These are phyloP conservation scores for Botrytis cinerea DNA, from an alignment of 2,329 filamentous ascomycete species.

Conservation along the genomic window DNA sequence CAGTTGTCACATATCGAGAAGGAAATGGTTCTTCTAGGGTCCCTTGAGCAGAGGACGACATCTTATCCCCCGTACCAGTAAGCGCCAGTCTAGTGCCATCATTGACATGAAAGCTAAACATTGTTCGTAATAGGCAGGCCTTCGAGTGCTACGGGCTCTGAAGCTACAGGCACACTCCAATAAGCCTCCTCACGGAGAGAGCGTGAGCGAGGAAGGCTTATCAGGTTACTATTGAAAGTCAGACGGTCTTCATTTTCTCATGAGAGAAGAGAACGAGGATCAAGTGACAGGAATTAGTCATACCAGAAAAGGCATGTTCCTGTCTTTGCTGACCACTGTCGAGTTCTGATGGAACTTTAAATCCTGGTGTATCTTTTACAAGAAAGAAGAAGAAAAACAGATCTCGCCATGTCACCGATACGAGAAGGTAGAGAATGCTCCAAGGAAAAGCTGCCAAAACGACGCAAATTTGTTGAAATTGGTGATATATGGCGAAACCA, in stretches of 20 bases:
- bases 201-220: not conserved
- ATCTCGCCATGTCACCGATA: not conserved
- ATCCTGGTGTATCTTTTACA: no score
- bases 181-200: not conserved
- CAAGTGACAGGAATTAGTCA: not conserved
- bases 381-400: not conserved
- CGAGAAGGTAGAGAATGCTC: not conserved
- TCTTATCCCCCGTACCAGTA: not conserved
- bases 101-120: not conserved
- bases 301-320: not conserved
- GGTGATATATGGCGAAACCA: slow-evolving; percentile 3
- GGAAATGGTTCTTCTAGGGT: not conserved
- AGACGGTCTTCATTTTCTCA: not conserved
- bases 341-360: not conserved
- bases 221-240: not conserved
- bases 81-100: not conserved
- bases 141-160: not conserved
- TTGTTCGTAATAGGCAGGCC: not conserved
- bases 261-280: not conserved
- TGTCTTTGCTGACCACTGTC: not conserved
- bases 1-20: not conserved
- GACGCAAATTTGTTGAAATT: not conserved
- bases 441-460: not conserved
- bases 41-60: not conserved
- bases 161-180: not conserved